Conservation (phyloP, 352 stramenopile genomes). For the Phytopythium ostracodes region DNA sequence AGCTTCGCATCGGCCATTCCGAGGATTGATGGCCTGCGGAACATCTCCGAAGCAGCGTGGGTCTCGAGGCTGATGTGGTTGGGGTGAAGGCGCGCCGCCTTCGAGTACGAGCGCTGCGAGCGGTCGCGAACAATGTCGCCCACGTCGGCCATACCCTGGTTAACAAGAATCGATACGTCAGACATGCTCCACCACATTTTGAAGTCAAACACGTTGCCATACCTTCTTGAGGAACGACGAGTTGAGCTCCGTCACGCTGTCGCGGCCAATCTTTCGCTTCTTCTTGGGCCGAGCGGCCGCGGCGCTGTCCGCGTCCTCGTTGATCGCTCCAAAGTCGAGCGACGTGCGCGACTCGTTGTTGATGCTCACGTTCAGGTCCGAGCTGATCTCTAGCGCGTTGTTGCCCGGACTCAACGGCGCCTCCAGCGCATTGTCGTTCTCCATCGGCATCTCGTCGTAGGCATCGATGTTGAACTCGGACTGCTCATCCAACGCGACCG, state of each 20-base stretch:
- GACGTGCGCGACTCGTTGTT: constrained; percentile 60
- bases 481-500: constrained; percentile 23
- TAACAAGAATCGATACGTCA: neutral
- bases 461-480: constrained; percentile 55
- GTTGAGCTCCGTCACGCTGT: constrained; percentile 76
- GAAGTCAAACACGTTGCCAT: neutral
- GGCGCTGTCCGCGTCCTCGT: constrained; percentile 26
- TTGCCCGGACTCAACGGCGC: constrained; percentile 32
- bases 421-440: constrained; percentile 36
- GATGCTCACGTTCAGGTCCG: constrained; percentile 63
- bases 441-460: constrained; percentile 52
- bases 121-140: constrained; percentile 66
- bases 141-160: constrained; percentile 13
- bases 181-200: neutral
- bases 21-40: constrained; percentile 46
- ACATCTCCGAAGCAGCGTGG: constrained; percentile 36
- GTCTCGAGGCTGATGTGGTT: constrained; percentile 21
- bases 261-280: constrained; percentile 77
- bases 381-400: constrained; percentile 59
- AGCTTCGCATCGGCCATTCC: constrained; percentile 63
- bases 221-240: constrained; percentile 73
- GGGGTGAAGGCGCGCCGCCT: constrained; percentile 35
- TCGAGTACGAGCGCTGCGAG: neutral
- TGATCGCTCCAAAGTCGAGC: constrained; percentile 48
- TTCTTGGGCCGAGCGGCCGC: constrained; percentile 47